A percentile compares a stretch with the other conserved stretches of the same genome.
Conservation (phyloP, 2,329 filamentous ascomycete genomes). For the Proliferodiscus dingleyae region DNA sequence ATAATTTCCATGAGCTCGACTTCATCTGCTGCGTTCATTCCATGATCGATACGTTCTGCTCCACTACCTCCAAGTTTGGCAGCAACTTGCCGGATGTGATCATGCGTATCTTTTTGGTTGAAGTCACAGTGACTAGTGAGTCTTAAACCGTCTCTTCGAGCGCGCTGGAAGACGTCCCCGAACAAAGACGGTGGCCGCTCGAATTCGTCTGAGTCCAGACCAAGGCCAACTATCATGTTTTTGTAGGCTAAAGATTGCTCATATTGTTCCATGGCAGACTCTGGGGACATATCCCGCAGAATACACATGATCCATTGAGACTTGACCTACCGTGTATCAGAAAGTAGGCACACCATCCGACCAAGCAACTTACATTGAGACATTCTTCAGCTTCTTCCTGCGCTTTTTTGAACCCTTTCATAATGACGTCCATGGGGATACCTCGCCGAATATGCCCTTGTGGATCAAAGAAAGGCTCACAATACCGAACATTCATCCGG, state of each 20-base stretch:
- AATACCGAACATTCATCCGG: conserved; percentile 60
- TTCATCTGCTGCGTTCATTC: conserved; percentile 52
- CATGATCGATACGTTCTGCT: conserved; percentile 67
- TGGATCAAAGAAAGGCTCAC: conserved; percentile 75
- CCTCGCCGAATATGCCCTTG: conserved; percentile 65
- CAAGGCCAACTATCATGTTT: conserved; percentile 47
- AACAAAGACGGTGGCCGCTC: conserved; percentile 53
- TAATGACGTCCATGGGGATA: conserved; percentile 55
- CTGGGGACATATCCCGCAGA: conserved; percentile 60
- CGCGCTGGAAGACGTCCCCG: conserved; percentile 52
- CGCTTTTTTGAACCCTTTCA: conserved; percentile 57
- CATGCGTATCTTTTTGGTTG: conserved; percentile 65
- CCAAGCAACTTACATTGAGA: conserved; percentile 49
- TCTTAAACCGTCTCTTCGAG: conserved; percentile 45
- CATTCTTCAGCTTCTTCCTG: conserved; percentile 52
- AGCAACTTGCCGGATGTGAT: conserved; percentile 48
- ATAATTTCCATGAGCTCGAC: conserved; percentile 46
- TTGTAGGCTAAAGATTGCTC: conserved; percentile 31
- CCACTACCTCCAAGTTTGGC: conserved; percentile 52
- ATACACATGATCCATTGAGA: conserved; percentile 66
- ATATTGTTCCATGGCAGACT: conserved; percentile 46
- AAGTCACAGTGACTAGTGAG: conserved; percentile 59
- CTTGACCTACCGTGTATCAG: conserved; percentile 13
- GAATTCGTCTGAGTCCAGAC: conserved; percentile 58
- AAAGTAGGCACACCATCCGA: background rate